Base-by-base conservation (phyloP, 345 rosid genomes). In the Hibiscus trionum region DNA sequence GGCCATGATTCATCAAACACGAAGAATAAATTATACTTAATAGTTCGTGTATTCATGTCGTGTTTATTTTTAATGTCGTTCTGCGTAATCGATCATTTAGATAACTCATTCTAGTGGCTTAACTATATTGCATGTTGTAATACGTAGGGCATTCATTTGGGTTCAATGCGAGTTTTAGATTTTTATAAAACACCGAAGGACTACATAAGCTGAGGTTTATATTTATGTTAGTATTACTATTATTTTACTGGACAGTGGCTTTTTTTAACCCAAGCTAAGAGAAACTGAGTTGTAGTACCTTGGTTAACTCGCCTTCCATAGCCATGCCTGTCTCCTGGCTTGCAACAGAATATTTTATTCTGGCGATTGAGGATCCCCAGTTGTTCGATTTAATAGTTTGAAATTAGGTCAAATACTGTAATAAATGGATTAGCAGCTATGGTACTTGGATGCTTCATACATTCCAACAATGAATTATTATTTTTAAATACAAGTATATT, bases 271-370 rank as follows among this genome's bases (percentile, higher is more conserved):
- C 4, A 27, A 59, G 44, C 65, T 7, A 61, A 61, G 65, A 15
- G 42, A 61, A 61, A 61, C 42, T 7, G 42, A 61, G 42, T 31
- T 61, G 65, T 17, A 61, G 12, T 15, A 61, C 21, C 17, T 66
- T 66, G 70, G 56, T 46, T 12, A 21, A 9, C 56, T 46, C 70
- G 56, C 70, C 70, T 66, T 24, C 19, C 15, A 37, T 9, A 4
- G 12, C 2, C 14, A 37, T 19, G 60, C 16, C 64, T 29, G 42
- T 61, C 52, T 42, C 53, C 52, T 42, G 53, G 53, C 44, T 65
- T 21, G 53, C 53, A 65, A 19, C 69, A 65, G 31, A 65, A 65
- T 42, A 65, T 65, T 65, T 42, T 42, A 12, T 65, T 42, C 33
- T 21, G 53, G 69, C 10, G 16, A 5, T 64, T 24, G 27, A 14